Evolutionary conservation across 257 asterid species (phyloP), one percentile per base, ranked within the genome.

Genomic region (Forsythia suspensa): DNA sequence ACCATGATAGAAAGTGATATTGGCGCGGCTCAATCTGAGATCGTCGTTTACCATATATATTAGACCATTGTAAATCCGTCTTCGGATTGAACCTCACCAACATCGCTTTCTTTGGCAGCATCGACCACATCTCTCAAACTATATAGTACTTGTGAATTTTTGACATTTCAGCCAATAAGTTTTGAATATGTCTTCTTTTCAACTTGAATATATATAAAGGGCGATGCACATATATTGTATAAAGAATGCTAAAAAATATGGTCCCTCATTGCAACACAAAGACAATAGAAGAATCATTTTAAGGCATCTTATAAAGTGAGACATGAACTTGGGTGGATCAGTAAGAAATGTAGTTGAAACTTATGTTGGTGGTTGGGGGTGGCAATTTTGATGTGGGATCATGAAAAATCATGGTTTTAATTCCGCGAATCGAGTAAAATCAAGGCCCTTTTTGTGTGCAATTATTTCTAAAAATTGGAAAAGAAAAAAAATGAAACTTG

Each of bases 1-100:
- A 61, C 69, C 36, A 9, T 24, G 75, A 70, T 21, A 39, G 72
- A 63, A 82, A 92, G 94, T 91, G 96, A 92, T 92, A 92, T 92
- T 91, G 97, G 97, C 96, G 93, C 96, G 96, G 94, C 96, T 92
- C 96, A 92, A 92, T 92, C 96, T 76, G 97, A 91, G 92, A 89
- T 86, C 90, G 90, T 69, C 76, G 63, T 90, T 92, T 91, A 92
- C 89, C 18, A 20, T 5, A 29, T 13, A 9, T 1, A 6, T 20
- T 61, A 24, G 8, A 61, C 2, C 40, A 8, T 12, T 37, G 86
- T 91, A 92, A 91, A 86, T 83, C 66, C 88, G 91, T 90, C 96
- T 84, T 93, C 96, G 80, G 93, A 93, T 93, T 93, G 98, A 93
- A 91, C 98, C 97, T 82, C 97, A 91, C 98, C 98, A 93, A 93